These are phyloP conservation scores for Diaporthe sp. DNA, from an alignment of 2,329 filamentous ascomycete genomes.

Conservation along the genomic window DNA sequence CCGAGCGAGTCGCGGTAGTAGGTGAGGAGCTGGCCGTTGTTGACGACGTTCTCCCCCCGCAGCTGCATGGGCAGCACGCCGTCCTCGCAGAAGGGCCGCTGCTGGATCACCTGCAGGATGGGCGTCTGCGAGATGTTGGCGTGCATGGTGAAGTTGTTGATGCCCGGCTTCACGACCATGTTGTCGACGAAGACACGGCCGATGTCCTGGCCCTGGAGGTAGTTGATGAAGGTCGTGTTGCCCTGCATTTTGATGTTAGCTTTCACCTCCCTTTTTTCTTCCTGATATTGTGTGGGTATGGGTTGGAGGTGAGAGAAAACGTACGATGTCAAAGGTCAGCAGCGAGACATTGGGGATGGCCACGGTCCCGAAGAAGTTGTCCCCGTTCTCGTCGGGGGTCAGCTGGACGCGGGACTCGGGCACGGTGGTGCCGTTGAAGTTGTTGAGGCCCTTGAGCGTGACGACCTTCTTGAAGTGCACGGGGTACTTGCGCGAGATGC, in stretches of 20 bases:
- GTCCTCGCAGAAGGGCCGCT: conserved; percentile 65
- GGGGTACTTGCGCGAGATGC: conserved; percentile 62
- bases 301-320: conserved; percentile 46
- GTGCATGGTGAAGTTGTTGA: conserved; percentile 69
- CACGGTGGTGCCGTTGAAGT: conserved; percentile 69
- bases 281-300: neutral
- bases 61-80: conserved; percentile 70
- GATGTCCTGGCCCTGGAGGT: conserved; percentile 64
- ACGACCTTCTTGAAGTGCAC: conserved; percentile 71
- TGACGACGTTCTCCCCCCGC: conserved; percentile 64
- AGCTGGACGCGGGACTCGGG: conserved; percentile 64
- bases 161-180: conserved; percentile 70
- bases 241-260: conserved; percentile 58
- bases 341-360: conserved; percentile 75
- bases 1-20: conserved; percentile 71
- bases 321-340: conserved; percentile 74
- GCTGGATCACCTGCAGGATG: conserved; percentile 60
- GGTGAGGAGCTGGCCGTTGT: conserved; percentile 64
- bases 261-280: too few species aligned
- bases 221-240: conserved; percentile 74
- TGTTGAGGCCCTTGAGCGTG: conserved; percentile 65
- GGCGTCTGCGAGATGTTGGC: conserved; percentile 65
- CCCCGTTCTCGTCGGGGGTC: conserved; percentile 56
- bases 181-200: conserved; percentile 71
- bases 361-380: conserved; percentile 73